These are phyloP conservation scores for Podospora sp. DNA, from an alignment of 495 filamentous ascomycete genomes.

Conservation along the genomic window DNA sequence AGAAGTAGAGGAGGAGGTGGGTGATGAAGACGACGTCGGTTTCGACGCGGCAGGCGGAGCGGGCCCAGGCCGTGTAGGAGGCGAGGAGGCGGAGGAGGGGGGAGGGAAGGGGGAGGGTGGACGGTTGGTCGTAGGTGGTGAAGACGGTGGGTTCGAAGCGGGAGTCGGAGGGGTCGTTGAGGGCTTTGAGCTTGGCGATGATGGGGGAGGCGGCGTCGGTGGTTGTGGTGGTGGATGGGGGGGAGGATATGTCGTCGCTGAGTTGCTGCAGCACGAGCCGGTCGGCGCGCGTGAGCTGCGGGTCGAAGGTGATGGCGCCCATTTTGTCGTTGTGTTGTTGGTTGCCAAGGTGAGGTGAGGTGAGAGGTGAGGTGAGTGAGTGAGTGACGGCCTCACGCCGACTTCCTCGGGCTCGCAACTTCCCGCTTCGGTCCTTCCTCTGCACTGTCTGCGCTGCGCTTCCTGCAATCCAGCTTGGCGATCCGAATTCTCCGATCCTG, in stretches of 20 bases:
- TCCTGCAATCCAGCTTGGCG: too few species aligned
- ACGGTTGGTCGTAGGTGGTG: conserved; percentile 39
- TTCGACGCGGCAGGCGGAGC: conserved; percentile 32
- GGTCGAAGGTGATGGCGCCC: conserved; percentile 10
- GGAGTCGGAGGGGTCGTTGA: conserved; percentile 53
- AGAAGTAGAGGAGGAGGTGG: conserved; percentile 71
- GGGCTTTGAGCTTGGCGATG: conserved; percentile 22
- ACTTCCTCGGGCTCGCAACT: too few species aligned
- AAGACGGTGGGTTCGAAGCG: conserved; percentile 46
- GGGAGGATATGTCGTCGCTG: conserved; percentile 9
- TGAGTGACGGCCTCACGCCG: too few species aligned
- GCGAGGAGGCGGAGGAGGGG: conserved; percentile 16
- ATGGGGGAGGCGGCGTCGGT: neutral
- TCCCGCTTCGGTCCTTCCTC: too few species aligned
- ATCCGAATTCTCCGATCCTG: too few species aligned
- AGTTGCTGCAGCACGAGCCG: conserved; percentile 26
- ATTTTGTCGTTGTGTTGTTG: too few species aligned
- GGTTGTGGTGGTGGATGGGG: neutral
- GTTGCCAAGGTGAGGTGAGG: too few species aligned
- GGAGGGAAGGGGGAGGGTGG: conserved; percentile 1
- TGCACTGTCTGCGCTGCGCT: too few species aligned
- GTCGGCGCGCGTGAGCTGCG: conserved; percentile 23
- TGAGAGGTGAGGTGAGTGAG: neutral
- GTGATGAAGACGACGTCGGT: conserved; percentile 68
- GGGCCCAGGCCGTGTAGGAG: conserved; percentile 33